Percentiles rank a stretch among this genome's conserved stretches.
phyloP scores from a whole-genome alignment of 768 basidiomycete species.

The Rhizopogon vinicolor region DNA sequence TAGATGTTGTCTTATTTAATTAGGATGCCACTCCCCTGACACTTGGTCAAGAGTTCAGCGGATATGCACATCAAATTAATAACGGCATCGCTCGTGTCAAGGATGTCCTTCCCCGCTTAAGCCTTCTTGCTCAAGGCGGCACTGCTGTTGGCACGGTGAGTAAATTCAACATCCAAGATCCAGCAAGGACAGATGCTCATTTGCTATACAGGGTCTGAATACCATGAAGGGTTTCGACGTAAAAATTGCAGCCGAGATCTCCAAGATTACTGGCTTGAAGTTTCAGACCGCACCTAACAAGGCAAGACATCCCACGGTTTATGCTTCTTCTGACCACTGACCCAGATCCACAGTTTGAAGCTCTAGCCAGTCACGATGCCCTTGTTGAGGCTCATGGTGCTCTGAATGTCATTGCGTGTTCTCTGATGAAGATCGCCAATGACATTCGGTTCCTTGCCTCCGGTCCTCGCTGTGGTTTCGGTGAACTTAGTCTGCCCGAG shows the following conservation, averaged over 20 bases:
- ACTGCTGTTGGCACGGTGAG: constrained; percentile 97
- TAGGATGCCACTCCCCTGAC: constrained; percentile 97
- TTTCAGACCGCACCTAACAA: constrained; percentile 99
- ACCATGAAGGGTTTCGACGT: constrained; percentile 96
- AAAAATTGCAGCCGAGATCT: constrained; percentile 88
- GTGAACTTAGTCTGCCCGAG: constrained; percentile 91
- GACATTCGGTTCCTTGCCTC: constrained; percentile 98
- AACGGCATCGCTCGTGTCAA: constrained; percentile 87
- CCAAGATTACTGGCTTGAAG: constrained; percentile 82
- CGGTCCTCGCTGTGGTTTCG: constrained; percentile 95
- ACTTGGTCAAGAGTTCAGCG: constrained; percentile 97
- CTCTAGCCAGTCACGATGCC: constrained; percentile 96
- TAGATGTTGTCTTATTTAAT: constrained; percentile 3
- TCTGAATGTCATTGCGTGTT: constrained; percentile 93
- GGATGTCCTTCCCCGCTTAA: constrained; percentile 78
- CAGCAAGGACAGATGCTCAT: constrained; percentile 1
- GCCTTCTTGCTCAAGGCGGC: constrained; percentile 92
- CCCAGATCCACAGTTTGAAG: constrained; percentile 71
- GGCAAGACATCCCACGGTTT: constrained; percentile 35
- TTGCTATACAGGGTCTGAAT: constrained; percentile 74
- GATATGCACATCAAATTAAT: constrained; percentile 92
- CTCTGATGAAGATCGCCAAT: constrained; percentile 99
- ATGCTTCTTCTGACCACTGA: neutral
- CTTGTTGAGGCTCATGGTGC: constrained; percentile 97
- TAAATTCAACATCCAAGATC: neutral